These are phyloP conservation scores for Backusella mclennaniae DNA, from an alignment of 192 early-diverging fungal species.

Conservation along the genomic window DNA sequence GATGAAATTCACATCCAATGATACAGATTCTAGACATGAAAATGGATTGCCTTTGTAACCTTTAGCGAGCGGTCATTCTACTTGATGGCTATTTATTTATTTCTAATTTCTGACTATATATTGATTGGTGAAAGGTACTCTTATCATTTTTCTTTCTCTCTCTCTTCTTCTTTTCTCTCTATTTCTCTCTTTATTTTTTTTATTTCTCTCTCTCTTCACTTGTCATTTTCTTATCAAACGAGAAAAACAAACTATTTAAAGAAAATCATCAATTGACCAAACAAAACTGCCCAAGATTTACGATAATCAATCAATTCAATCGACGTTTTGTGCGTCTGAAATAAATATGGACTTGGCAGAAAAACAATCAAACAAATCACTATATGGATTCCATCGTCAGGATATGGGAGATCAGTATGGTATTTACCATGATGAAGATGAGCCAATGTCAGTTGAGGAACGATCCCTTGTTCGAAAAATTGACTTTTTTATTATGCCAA, in stretches of 20 bases:
- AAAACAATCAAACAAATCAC: constrained; percentile 14
- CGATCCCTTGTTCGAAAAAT: constrained; percentile 25
- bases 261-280: neutral
- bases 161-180: neutral
- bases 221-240: neutral
- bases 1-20: neutral
- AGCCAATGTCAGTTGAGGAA: constrained; percentile 7
- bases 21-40: neutral
- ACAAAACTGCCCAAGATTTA: neutral
- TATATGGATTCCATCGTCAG: constrained; percentile 10
- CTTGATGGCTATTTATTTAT: neutral
- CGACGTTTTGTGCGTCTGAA: constrained; percentile 1
- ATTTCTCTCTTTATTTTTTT: neutral
- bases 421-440: neutral
- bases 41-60: neutral
- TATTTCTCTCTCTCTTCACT: neutral
- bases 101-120: neutral
- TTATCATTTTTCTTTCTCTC: neutral
- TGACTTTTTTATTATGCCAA: constrained; percentile 25
- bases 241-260: neutral
- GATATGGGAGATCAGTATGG: neutral
- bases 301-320: neutral
- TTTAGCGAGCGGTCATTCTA: neutral
- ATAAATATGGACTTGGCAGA: neutral
- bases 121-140: neutral